phyloP scores from a whole-genome alignment of 768 basidiomycete species.

The Leccinum imitatum region DNA sequence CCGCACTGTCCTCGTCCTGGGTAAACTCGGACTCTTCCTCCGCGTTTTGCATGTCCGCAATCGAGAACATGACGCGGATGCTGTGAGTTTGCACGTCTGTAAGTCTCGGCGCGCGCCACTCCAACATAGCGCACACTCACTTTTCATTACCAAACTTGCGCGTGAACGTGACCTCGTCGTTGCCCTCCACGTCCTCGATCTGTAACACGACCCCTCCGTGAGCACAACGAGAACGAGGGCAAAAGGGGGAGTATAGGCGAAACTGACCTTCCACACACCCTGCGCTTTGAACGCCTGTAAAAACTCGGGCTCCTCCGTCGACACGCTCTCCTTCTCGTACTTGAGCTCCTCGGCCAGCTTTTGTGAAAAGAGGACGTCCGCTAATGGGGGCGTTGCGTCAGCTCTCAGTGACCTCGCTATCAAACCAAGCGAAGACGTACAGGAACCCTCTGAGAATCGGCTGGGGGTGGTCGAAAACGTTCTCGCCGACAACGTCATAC shows the following conservation, averaged over 20 bases:
- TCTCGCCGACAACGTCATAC: constrained; percentile 28
- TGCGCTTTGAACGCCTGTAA: constrained; percentile 69
- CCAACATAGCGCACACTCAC: constrained; percentile 46
- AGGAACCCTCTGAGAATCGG: constrained; percentile 42
- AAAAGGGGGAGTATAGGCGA: too few relatives aligned
- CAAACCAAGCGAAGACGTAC: constrained; percentile 29
- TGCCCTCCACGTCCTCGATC: constrained; percentile 68
- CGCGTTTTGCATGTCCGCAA: constrained; percentile 4
- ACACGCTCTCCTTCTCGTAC: constrained; percentile 71
- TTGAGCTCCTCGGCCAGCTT: constrained; percentile 81
- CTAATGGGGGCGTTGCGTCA: constrained; percentile 34
- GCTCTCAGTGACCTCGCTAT: background rate
- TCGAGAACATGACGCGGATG: constrained; percentile 46
- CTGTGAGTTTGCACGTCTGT: constrained; percentile 38
- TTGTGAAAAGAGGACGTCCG: constrained; percentile 70
- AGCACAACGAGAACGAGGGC: background rate
- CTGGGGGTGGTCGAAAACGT: constrained; percentile 41
- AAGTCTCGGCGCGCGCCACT: background rate
- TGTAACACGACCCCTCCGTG: constrained; percentile 26
- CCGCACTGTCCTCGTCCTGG: constrained; percentile 37
- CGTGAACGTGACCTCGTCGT: constrained; percentile 80
- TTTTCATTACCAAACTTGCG: constrained; percentile 89
- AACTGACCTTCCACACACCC: constrained; percentile 72
- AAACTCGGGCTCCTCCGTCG: constrained; percentile 63
- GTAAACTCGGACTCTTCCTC: constrained; percentile 19